Percentiles rank a stretch among this genome's conserved stretches.
Evolutionary conservation across 495 filamentous ascomycete genomes (phyloP).

Genomic region (Peziza echinospora): DNA sequence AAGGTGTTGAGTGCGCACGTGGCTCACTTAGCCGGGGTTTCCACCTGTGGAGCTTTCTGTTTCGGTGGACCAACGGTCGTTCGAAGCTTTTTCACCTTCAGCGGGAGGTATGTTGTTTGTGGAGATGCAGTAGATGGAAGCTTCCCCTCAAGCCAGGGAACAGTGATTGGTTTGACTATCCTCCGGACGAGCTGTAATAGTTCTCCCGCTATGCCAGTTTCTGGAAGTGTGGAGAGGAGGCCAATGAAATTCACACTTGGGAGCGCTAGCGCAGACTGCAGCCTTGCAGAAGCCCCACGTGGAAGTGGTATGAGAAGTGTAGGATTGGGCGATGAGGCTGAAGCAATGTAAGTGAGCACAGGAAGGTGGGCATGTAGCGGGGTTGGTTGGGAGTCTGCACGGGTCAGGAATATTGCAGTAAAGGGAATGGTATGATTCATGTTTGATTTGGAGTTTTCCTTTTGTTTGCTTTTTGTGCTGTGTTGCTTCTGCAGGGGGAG

Average conservation of each 20-base stretch:
- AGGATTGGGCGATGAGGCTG: neutral
- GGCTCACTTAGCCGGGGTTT: too few relatives aligned
- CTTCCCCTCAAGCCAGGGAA: neutral
- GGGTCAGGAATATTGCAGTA: neutral
- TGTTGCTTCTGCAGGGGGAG: too few relatives aligned
- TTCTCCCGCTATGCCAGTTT: neutral
- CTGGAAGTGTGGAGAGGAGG: neutral
- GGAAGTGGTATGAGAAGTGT: neutral
- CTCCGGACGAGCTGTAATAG: neutral
- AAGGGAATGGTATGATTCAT: too few relatives aligned
- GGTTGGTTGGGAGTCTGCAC: neutral
- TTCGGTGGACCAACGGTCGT: neutral
- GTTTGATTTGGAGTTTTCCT: too few relatives aligned
- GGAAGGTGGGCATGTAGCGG: neutral
- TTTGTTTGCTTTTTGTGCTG: too few relatives aligned
- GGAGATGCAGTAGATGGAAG: too few relatives aligned
- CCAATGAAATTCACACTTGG: neutral
- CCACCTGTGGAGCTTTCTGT: too few relatives aligned
- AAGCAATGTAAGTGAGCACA: neutral
- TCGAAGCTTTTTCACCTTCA: neutral
- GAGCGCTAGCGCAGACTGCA: neutral
- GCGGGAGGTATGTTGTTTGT: neutral
- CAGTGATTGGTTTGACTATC: neutral
- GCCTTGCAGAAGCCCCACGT: neutral
- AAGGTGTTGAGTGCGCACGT: too few relatives aligned